Percentiles rank a stretch among this genome's conserved stretches.
These are phyloP conservation scores for Didymella glomerata DNA, from an alignment of 2,329 filamentous ascomycete genomes.

Conservation along the genomic window DNA sequence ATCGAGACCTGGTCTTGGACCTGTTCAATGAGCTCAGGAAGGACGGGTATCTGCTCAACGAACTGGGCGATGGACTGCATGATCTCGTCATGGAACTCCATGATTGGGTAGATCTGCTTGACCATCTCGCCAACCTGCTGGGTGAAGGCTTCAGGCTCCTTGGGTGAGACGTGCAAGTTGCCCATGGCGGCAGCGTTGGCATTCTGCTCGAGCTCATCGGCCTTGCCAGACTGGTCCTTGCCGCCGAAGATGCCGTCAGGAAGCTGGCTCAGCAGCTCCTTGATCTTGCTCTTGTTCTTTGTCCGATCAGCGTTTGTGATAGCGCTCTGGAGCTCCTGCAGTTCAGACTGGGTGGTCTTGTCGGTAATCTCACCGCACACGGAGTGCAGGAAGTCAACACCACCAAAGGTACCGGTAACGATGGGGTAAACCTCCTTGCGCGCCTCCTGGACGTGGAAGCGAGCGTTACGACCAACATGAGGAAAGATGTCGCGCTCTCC, in stretches of 20 bases:
- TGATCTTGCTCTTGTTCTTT: constrained; percentile 76
- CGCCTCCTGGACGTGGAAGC: constrained; percentile 73
- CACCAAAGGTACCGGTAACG: constrained; percentile 91
- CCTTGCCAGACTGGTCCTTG: constrained; percentile 75
- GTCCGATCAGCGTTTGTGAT: constrained; percentile 70
- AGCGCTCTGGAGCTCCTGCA: constrained; percentile 86
- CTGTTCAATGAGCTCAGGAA: constrained; percentile 86
- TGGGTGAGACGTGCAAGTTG: constrained; percentile 76
- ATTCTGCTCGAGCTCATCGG: constrained; percentile 81
- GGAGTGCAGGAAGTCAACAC: constrained; percentile 92
- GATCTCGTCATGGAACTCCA: constrained; percentile 89
- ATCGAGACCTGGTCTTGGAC: constrained; percentile 86
- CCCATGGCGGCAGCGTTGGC: constrained; percentile 78
- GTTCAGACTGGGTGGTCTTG: constrained; percentile 89
- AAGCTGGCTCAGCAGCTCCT: constrained; percentile 81
- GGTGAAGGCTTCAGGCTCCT: constrained; percentile 84
- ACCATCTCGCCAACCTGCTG: constrained; percentile 76
- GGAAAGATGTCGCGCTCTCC: constrained; percentile 85
- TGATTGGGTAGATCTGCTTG: constrained; percentile 84
- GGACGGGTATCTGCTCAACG: constrained; percentile 83
- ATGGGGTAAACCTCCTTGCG: constrained; percentile 76
- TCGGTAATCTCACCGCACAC: constrained; percentile 83
- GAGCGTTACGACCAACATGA: constrained; percentile 80
- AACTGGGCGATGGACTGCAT: constrained; percentile 80
- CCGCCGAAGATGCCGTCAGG: constrained; percentile 81